Conservation (phyloP, 768 basidiomycete species). For the Phanerodontia chrysosporium region DNA sequence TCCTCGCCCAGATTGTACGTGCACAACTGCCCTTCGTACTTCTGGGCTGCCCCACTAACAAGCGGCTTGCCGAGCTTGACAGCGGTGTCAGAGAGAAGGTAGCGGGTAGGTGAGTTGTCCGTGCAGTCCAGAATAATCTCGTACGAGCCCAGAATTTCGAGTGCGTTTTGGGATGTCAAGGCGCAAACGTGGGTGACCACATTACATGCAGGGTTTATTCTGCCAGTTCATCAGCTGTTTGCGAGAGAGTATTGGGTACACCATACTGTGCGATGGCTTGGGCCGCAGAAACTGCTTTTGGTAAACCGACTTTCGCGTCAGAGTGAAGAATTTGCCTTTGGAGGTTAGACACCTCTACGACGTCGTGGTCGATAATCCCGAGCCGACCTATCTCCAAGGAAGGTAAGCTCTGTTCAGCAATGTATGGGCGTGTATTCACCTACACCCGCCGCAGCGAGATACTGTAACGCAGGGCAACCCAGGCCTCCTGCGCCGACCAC, state of each 20-base stretch:
- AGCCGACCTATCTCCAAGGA: slow-evolving; percentile 58
- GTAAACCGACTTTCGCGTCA: slow-evolving; percentile 62
- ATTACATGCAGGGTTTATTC: slow-evolving; percentile 69
- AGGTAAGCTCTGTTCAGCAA: not conserved
- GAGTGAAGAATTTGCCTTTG: slow-evolving; percentile 91
- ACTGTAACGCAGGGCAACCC: slow-evolving; percentile 93
- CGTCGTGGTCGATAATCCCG: slow-evolving; percentile 86
- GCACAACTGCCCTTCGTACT: slow-evolving; percentile 77
- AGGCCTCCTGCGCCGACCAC: slow-evolving; percentile 95
- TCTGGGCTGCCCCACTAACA: slow-evolving; percentile 90
- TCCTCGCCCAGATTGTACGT: slow-evolving; percentile 63
- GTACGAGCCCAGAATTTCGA: slow-evolving; percentile 55
- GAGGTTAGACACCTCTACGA: slow-evolving; percentile 84
- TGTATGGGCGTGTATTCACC: slow-evolving; percentile 46
- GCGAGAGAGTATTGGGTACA: not conserved
- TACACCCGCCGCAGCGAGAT: slow-evolving; percentile 88
- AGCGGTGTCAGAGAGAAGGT: slow-evolving; percentile 85
- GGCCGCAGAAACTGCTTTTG: slow-evolving; percentile 82
- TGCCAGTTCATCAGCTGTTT: slow-evolving; percentile 25
- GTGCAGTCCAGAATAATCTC: slow-evolving; percentile 90
- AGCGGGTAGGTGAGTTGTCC: slow-evolving; percentile 89
- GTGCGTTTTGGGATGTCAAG: slow-evolving; percentile 60
- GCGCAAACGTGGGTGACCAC: slow-evolving; percentile 52
- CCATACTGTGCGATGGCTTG: slow-evolving; percentile 61
- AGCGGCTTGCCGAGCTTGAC: slow-evolving; percentile 76